Evolutionary conservation across 2,329 filamentous ascomycete species (phyloP).

Genomic region (Neofusicoccum umdonicola): DNA sequence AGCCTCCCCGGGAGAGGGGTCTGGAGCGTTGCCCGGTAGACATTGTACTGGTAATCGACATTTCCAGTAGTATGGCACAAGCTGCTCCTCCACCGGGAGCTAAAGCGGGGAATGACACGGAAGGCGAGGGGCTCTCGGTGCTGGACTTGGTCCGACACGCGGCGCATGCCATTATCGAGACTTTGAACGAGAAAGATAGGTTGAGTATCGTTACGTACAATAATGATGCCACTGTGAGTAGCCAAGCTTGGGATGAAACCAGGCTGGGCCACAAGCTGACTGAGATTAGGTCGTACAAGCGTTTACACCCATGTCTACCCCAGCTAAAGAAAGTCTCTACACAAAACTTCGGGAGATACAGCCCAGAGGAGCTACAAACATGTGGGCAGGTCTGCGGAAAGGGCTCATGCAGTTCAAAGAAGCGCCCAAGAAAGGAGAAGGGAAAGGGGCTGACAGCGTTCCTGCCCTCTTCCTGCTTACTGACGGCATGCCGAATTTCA

Average conservation of each 20-base stretch:
- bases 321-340: slow-evolving; percentile 46
- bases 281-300: background rate
- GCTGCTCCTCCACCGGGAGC: slow-evolving; percentile 47
- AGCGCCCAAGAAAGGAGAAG: slow-evolving; percentile 20
- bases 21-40: slow-evolving; percentile 51
- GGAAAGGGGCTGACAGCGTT: slow-evolving; percentile 3
- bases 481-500: slow-evolving; percentile 54
- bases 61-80: slow-evolving; percentile 57
- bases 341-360: slow-evolving; percentile 45
- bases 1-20: slow-evolving; percentile 26
- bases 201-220: slow-evolving; percentile 59
- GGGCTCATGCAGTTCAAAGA: slow-evolving; percentile 28
- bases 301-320: slow-evolving; percentile 17
- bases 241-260: too few species aligned
- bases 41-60: slow-evolving; percentile 61
- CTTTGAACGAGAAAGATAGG: slow-evolving; percentile 54
- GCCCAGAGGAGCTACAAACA: slow-evolving; percentile 47
- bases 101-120: slow-evolving; percentile 29
- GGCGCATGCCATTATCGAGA: slow-evolving; percentile 57
- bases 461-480: slow-evolving; percentile 42
- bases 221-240: slow-evolving; percentile 34
- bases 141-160: slow-evolving; percentile 62
- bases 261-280: too few species aligned
- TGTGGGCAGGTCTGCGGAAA: slow-evolving; percentile 58
- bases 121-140: slow-evolving; percentile 53